These are phyloP conservation scores for Lactifluus subvellereus DNA, from an alignment of 768 basidiomycete genomes.

Conservation along the genomic window DNA sequence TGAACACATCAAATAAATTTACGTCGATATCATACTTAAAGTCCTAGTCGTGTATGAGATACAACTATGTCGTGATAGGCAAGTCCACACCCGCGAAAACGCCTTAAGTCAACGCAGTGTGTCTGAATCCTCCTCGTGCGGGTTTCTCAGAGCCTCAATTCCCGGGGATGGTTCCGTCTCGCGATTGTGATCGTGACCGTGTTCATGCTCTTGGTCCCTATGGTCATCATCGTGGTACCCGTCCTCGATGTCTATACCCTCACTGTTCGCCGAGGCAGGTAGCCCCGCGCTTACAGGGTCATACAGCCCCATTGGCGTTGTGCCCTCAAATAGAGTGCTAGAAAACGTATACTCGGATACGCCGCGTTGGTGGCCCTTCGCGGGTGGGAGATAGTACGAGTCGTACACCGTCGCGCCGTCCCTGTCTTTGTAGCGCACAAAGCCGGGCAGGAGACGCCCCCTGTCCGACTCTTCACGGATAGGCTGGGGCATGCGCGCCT, in stretches of 20 bases:
- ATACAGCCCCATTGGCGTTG: not conserved
- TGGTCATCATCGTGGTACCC: not conserved
- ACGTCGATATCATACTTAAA: no score
- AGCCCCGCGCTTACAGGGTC: not conserved
- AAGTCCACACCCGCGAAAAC: not conserved
- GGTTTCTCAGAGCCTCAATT: no score
- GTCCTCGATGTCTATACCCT: not conserved
- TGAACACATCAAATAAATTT: no score
- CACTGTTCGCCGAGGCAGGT: not conserved
- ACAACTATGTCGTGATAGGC: not conserved
- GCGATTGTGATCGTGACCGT: not conserved
- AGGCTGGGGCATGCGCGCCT: conserved; percentile 15
- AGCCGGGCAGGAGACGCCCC: conserved; percentile 11
- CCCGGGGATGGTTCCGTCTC: not conserved
- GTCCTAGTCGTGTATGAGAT: not conserved
- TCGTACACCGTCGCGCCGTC: conserved; percentile 18
- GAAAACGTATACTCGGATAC: not conserved
- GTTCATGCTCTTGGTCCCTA: not conserved
- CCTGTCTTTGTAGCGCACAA: conserved; percentile 17
- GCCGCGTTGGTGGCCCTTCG: not conserved
- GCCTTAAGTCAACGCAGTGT: not conserved
- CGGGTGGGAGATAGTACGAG: conserved; percentile 1
- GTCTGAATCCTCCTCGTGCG: not conserved
- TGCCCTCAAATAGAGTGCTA: not conserved
- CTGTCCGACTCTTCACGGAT: not conserved